Evolutionary conservation across 2,329 filamentous ascomycete genomes (phyloP), one percentile per base, ranked within the genome.

Genomic region (Magnaporthales sp.): DNA sequence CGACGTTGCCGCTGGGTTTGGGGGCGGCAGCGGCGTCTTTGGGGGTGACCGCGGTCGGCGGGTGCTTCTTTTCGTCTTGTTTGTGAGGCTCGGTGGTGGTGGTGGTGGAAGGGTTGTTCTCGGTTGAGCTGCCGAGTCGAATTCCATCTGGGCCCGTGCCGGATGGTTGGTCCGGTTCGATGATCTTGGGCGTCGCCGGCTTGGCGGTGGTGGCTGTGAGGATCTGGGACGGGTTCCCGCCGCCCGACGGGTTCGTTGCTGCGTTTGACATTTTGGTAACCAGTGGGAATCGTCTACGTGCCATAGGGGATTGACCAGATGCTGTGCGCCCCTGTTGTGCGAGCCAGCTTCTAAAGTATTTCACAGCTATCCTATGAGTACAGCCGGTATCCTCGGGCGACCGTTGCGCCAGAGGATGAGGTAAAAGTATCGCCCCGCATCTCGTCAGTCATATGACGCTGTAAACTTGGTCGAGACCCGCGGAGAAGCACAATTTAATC

Each of bases 61-160:
- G 22, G 2, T n/a, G n/a, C n/a, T 10, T 19, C 31, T 27, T 63
- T 51, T 24, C 24, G 8, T 58, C n/a, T 22, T 11, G 54, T 26
- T 58, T 22, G 11, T 58, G n/a, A 3, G 11, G 13, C 29, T 63
- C 62, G 30, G 6, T 30, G 8, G 63, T 62, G 26, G 31, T 24
- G 31, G 32, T 8, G 22, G 32, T 11, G 24, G 32, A 22, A 22
- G 62, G 13, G 13, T 7, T 31, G n/a, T 7, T 15, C 6, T 64
- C 63, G 13, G 22, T 27, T 13, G 63, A 26, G 38, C 32, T 64
- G 63, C 63, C 63, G 9, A 64, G 38, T 19, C 63, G 15, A 19
- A 64, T 64, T 19, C 38, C 63, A 22, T 56, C 63, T 7, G 38
- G 62, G 9, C 62, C 62, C 29, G 62, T 63, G 62, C 62, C 62